These are phyloP conservation scores for Bruguiera parviflora DNA, from an alignment of 345 rosid species.

Conservation along the genomic window DNA sequence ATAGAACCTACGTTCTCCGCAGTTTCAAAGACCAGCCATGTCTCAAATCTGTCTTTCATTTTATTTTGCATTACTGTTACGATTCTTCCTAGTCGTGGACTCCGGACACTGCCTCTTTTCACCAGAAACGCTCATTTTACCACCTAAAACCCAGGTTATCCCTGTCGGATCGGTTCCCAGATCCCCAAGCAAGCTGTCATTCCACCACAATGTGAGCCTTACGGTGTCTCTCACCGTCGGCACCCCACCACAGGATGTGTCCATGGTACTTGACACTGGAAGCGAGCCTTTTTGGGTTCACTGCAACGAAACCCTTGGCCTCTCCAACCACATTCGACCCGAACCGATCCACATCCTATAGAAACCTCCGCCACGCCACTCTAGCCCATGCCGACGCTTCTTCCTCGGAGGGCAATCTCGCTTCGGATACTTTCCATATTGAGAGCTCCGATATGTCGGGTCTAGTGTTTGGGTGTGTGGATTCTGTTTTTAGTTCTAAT, in stretches of 20 bases:
- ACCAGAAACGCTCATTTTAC: slow-evolving; percentile 41
- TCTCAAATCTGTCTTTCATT: slow-evolving; percentile 16
- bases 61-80: neutral
- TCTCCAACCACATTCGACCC: slow-evolving; percentile 54
- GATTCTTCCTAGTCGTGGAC: neutral
- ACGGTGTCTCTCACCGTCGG: slow-evolving; percentile 74
- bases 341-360: slow-evolving; percentile 57
- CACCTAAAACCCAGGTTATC: slow-evolving; percentile 51
- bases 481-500: slow-evolving; percentile 58
- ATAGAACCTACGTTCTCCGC: slow-evolving; percentile 10
- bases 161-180: slow-evolving; percentile 36
- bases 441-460: slow-evolving; percentile 47
- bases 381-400: slow-evolving; percentile 82
- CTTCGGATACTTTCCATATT: slow-evolving; percentile 54
- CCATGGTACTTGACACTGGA: slow-evolving; percentile 91
- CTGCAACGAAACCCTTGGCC: slow-evolving; percentile 46
- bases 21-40: neutral
- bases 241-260: slow-evolving; percentile 79
- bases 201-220: slow-evolving; percentile 77
- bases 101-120: slow-evolving; percentile 13
- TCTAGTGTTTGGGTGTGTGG: slow-evolving; percentile 84
- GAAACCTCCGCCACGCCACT: slow-evolving; percentile 66
- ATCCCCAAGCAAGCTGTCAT: slow-evolving; percentile 66
- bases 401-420: slow-evolving; percentile 82
- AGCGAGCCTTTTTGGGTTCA: slow-evolving; percentile 90